phyloP scores from a whole-genome alignment of 305 asterid species.

The Solanum hybrid region DNA sequence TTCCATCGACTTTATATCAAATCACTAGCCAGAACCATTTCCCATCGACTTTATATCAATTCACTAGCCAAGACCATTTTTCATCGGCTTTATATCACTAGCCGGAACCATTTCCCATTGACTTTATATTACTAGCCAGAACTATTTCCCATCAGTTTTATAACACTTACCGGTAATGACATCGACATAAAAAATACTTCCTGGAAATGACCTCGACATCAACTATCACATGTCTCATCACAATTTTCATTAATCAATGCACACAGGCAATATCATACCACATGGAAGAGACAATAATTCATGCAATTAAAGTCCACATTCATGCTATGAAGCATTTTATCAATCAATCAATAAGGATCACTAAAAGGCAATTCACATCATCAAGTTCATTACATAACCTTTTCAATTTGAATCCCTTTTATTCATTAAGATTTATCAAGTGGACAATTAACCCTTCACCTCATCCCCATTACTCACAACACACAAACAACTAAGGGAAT shows the following conservation, averaged over 20 bases:
- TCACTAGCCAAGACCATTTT: neutral
- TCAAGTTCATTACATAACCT: neutral
- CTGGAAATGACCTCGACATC: neutral
- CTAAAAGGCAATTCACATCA: neutral
- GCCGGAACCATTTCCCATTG: neutral
- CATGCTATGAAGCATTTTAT: neutral
- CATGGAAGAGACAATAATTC: neutral
- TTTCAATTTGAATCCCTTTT: neutral
- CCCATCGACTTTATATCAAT: neutral
- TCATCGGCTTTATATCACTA: neutral
- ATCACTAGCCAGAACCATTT: neutral
- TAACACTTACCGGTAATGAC: neutral
- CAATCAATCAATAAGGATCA: neutral
- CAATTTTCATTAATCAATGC: neutral
- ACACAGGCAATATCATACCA: neutral
- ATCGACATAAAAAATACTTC: neutral
- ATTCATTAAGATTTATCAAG: neutral
- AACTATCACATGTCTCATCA: neutral
- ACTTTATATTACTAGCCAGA: neutral
- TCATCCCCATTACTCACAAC: neutral
- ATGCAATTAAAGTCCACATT: neutral
- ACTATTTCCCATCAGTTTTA: neutral
- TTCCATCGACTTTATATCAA: neutral
- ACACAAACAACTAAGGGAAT: neutral
- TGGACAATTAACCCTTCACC: neutral